Evolutionary conservation across 306 rosid genomes (phyloP).

Genomic region (Lithocarpus polystachyus): DNA sequence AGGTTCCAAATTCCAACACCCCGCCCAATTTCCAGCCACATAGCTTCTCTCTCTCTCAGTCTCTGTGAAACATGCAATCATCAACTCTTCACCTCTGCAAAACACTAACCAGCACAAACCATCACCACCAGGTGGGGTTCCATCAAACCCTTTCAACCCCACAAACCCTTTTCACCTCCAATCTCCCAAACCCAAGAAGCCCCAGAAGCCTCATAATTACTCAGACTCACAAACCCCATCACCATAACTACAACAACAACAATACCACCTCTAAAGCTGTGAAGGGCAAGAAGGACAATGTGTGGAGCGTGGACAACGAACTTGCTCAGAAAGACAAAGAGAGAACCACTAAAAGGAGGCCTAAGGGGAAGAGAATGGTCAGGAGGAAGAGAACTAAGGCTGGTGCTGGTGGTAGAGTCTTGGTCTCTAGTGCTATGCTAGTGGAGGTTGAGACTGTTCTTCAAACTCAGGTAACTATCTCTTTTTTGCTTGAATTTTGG

Average conservation of each 20-base stretch:
- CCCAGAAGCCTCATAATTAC: slow-evolving; percentile 29
- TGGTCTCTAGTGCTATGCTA: slow-evolving; percentile 79
- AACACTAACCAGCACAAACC: slow-evolving; percentile 14
- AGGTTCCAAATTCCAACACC: no score
- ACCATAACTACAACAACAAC: not conserved
- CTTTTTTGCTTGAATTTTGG: not conserved
- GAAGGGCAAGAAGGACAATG: slow-evolving; percentile 73
- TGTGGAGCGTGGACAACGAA: slow-evolving; percentile 88
- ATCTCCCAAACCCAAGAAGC: slow-evolving; percentile 31
- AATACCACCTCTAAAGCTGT: not conserved
- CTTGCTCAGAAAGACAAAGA: slow-evolving; percentile 38
- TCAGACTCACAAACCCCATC: slow-evolving; percentile 35
- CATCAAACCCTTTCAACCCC: slow-evolving; percentile 35
- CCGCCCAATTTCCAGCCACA: no score
- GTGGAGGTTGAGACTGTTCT: slow-evolving; percentile 82
- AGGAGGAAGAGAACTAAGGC: slow-evolving; percentile 37
- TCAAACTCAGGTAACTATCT: slow-evolving; percentile 67
- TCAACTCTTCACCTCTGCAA: slow-evolving; percentile 31
- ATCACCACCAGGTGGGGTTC: slow-evolving; percentile 32
- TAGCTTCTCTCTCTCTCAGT: not conserved
- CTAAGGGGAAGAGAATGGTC: slow-evolving; percentile 37
- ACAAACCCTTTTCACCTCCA: slow-evolving; percentile 26
- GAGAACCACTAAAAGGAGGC: slow-evolving; percentile 28
- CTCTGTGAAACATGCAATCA: slow-evolving; percentile 40
- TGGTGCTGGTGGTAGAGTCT: slow-evolving; percentile 33